phyloP scores from a whole-genome alignment of 257 asterid species.

The Solanum pinnatisectum region DNA sequence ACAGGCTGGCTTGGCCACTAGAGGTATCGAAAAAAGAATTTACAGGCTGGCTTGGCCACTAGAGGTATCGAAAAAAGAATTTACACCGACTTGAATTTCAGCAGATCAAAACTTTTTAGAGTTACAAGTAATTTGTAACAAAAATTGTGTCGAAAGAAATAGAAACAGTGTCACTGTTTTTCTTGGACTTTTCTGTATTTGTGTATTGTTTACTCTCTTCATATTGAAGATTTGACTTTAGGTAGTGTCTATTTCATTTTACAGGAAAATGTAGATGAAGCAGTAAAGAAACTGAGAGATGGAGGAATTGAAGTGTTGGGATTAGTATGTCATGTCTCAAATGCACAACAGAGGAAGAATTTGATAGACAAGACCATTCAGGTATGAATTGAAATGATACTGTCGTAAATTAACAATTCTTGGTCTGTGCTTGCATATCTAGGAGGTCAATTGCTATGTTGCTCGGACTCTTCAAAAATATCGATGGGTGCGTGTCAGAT shows the following conservation, averaged over 20 bases:
- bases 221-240: neutral
- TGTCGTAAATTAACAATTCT: neutral
- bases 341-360: slow-evolving; percentile 69
- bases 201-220: neutral
- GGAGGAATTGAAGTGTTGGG: slow-evolving; percentile 65
- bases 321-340: slow-evolving; percentile 81
- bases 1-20: neutral
- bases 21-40: neutral
- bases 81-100: neutral
- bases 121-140: neutral
- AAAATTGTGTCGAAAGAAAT: neutral
- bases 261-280: slow-evolving; percentile 87
- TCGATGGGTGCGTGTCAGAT: too few species aligned
- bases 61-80: neutral
- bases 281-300: slow-evolving; percentile 54
- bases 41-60: neutral
- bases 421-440: neutral
- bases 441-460: neutral
- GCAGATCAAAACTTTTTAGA: neutral
- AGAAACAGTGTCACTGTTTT: neutral
- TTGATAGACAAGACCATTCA: slow-evolving; percentile 55
- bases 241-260: neutral
- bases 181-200: neutral
- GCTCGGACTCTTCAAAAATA: too few species aligned
- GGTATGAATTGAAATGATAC: slow-evolving; percentile 21